Conservation (phyloP, 2,329 filamentous ascomycete genomes). For the Sporothrix inflata region DNA sequence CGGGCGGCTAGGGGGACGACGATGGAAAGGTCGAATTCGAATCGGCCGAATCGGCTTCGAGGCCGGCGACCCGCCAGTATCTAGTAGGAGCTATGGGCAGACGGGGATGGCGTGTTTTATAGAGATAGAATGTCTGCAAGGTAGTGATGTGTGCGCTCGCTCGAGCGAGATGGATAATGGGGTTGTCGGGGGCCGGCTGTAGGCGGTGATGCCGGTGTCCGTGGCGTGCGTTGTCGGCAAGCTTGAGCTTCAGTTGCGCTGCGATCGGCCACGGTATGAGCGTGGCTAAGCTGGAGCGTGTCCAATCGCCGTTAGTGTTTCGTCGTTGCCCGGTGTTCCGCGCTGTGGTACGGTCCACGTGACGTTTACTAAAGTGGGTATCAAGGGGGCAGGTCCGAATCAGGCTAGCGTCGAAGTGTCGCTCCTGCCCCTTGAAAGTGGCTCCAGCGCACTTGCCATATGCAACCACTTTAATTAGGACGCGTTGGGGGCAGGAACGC, state of each 20-base stretch:
- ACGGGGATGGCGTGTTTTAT: not conserved
- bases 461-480: conserved; percentile 36
- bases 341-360: not conserved
- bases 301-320: conserved; percentile 23
- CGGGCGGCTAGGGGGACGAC: too few relatives aligned
- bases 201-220: conserved; percentile 24
- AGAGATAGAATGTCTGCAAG: not conserved
- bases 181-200: not conserved
- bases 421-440: conserved; percentile 15
- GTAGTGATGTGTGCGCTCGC: not conserved
- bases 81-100: not conserved
- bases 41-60: conserved; percentile 9
- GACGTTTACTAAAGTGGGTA: not conserved
- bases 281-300: conserved; percentile 11
- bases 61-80: not conserved
- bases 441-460: conserved; percentile 8
- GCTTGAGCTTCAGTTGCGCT: conserved; percentile 20
- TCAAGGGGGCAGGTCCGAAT: not conserved
- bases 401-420: conserved; percentile 2
- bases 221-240: conserved; percentile 26
- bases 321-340: conserved; percentile 5
- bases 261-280: conserved; percentile 12
- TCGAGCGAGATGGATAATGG: not conserved
- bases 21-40: not conserved
- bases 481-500: conserved; percentile 32